Evolutionary conservation across 371 early-diverging fungal genomes (phyloP).

Genomic region (Smittium mucronatum): DNA sequence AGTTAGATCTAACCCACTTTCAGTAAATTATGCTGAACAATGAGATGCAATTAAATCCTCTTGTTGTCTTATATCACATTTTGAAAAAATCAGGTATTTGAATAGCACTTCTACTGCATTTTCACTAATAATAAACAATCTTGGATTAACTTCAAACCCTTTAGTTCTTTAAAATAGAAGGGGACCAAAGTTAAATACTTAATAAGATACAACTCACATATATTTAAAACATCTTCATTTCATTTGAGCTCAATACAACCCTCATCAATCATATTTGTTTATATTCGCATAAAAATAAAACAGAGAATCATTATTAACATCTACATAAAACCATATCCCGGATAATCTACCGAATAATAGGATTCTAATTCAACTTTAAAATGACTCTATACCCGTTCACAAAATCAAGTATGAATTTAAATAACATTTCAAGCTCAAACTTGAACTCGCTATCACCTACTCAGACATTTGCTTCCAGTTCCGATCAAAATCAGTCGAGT

Average conservation of each 20-base stretch:
- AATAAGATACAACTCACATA: too few relatives aligned
- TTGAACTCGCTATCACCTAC: background rate
- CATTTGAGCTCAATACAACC: background rate
- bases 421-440: background rate
- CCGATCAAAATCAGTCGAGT: background rate
- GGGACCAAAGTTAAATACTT: too few relatives aligned
- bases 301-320: background rate
- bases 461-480: background rate
- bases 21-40: background rate
- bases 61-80: background rate
- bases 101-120: too few relatives aligned
- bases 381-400: background rate
- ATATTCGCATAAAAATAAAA: background rate
- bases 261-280: background rate
- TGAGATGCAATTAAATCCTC: background rate
- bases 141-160: too few relatives aligned
- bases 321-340: background rate
- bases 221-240: too few relatives aligned
- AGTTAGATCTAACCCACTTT: background rate
- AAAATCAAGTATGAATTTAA: background rate
- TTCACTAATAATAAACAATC: too few relatives aligned
- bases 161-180: too few relatives aligned
- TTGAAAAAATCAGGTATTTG: background rate
- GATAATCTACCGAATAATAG: background rate
- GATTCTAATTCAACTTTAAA: background rate